phyloP scores from a whole-genome alignment of 805 yeast species.

The Metschnikowia kofuensis region DNA sequence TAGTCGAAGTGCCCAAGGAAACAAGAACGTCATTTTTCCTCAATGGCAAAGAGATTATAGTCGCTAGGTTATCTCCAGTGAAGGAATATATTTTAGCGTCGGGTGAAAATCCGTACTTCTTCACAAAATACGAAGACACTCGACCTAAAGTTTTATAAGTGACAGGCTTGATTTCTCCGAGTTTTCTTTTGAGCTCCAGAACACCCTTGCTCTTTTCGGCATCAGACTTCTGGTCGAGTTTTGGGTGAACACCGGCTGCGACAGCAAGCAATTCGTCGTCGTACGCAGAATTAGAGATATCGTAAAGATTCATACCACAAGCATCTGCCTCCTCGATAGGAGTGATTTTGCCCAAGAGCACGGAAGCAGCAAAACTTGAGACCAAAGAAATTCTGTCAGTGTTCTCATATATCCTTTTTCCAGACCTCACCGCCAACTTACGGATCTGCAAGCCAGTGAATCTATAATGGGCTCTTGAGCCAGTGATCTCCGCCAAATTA shows the following conservation, averaged over 20 bases:
- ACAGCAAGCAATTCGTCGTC: slow-evolving; percentile 53
- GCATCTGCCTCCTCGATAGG: slow-evolving; percentile 81
- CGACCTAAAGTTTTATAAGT: slow-evolving; percentile 49
- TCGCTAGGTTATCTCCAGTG: slow-evolving; percentile 91
- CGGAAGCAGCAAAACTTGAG: slow-evolving; percentile 72
- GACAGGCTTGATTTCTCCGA: slow-evolving; percentile 53
- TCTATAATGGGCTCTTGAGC: slow-evolving; percentile 84
- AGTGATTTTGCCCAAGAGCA: slow-evolving; percentile 62
- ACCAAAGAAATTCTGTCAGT: slow-evolving; percentile 70
- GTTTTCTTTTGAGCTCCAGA: slow-evolving; percentile 43
- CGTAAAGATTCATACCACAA: slow-evolving; percentile 91
- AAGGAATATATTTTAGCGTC: slow-evolving; percentile 67
- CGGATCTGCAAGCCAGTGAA: slow-evolving; percentile 92
- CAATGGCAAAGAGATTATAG: slow-evolving; percentile 79
- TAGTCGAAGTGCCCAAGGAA: slow-evolving; percentile 90
- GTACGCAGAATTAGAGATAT: slow-evolving; percentile 55
- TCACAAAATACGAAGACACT: slow-evolving; percentile 58
- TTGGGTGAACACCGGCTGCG: slow-evolving; percentile 50
- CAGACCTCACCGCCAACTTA: slow-evolving; percentile 55
- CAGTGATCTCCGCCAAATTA: slow-evolving; percentile 64
- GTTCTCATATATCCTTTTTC: slow-evolving; percentile 49
- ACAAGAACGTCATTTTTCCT: slow-evolving; percentile 72
- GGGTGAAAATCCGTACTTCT: slow-evolving; percentile 59
- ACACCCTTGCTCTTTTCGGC: slow-evolving; percentile 27
- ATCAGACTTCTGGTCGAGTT: slow-evolving; percentile 34